Evolutionary conservation across 2,329 filamentous ascomycete species (phyloP), one percentile per base, ranked within the genome.

Genomic region (Nothophoma quercina): DNA sequence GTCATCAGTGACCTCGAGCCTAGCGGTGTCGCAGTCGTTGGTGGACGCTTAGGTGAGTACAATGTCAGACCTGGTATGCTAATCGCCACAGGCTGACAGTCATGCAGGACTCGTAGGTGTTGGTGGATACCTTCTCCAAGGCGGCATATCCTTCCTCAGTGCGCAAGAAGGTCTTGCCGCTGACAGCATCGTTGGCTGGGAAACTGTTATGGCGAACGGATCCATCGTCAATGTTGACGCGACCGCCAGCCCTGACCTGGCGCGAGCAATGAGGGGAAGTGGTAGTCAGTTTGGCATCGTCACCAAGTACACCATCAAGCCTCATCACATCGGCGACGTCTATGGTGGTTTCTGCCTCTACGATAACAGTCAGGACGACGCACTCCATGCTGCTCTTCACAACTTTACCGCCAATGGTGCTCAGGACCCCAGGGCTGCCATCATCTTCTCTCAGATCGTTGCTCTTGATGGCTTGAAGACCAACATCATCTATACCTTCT

Each of bases 281-380:
- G 61, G 64, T 12, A 58, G 58, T 18, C 60, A 62, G 15, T 67
- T 67, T 29, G 65, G 73, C 63, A 63, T 67, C 15, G 63, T 68
- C 12, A 67, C 65, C 2, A 56, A 62, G 28, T 67, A 60, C 41
- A 67, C 59, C 10, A 44, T 62, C 45, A 63, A 64, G 22, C 48
- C 55, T 13, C 60, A 63, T 38, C 58, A 56, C 7, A 62, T 66
- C 39, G 71, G 63, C 19, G 48, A 74, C 39, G 67, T 77, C 16
- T 78, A 74, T 73, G 76, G 75, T 12, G 75, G 76, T 2, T 60
- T 60, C 5, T 67, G 73, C 3, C 42, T 70, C n/a, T 78, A 76
- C 55, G 62, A 58, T 21, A 51, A 36, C 3, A 54, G 35, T 7
- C 55, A 74, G 21, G 60, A 63, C 0, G 59, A 67, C 8, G 60